phyloP scores from a whole-genome alignment of 768 basidiomycete species.

The Trametes coccinea region DNA sequence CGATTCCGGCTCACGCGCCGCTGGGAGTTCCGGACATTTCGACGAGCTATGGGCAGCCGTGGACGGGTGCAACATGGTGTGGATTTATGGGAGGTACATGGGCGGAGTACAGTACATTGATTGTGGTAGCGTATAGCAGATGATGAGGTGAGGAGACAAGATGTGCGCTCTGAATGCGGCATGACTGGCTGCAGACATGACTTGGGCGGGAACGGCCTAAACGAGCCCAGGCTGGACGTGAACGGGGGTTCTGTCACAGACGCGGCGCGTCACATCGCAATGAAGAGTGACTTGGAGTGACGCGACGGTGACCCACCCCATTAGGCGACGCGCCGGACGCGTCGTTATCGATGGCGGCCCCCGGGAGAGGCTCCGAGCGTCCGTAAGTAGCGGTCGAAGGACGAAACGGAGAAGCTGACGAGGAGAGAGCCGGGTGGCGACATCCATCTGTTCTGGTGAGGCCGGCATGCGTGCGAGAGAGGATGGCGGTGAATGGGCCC shows the following conservation, averaged over 20 bases:
- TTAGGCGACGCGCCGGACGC: conserved; percentile 9
- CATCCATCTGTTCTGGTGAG: too few species aligned
- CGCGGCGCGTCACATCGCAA: conserved; percentile 19
- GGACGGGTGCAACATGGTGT: too few species aligned
- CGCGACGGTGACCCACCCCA: background rate
- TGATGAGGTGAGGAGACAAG: background rate
- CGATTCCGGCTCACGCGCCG: conserved; percentile 1
- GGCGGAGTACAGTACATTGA: background rate
- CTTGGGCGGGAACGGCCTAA: background rate
- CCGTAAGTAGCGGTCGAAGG: too few species aligned
- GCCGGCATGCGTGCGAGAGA: too few species aligned
- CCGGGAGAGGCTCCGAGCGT: too few species aligned
- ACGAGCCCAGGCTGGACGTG: background rate
- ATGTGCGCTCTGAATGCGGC: background rate
- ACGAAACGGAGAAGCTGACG: too few species aligned
- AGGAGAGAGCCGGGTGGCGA: too few species aligned
- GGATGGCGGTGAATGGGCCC: too few species aligned
- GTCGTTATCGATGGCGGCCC: conserved; percentile 15
- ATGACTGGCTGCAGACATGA: background rate
- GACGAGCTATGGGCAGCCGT: too few species aligned
- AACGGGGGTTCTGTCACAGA: conserved; percentile 14
- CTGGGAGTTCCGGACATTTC: background rate
- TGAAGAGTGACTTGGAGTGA: background rate
- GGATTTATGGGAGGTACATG: background rate
- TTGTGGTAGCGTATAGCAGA: background rate